Evolutionary conservation across 1,284 basidiomycete genomes (phyloP).

Genomic region (Megacollybia platyphylla): DNA sequence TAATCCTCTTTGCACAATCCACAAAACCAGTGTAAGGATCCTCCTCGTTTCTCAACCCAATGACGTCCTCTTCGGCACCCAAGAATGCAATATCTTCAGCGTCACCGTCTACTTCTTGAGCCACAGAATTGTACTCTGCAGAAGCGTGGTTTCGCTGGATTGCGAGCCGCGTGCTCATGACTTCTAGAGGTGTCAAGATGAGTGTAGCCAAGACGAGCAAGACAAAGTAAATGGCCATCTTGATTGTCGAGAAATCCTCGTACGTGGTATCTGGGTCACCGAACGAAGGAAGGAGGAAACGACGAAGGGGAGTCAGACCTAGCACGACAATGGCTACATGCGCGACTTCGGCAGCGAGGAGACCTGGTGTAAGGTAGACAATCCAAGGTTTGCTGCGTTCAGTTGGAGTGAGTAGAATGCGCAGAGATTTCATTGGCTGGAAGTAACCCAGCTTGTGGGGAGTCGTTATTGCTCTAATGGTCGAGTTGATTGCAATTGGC

Average conservation of each 20-base stretch:
- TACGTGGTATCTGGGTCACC: slow-evolving; percentile 14
- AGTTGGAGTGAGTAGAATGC: slow-evolving; percentile 69
- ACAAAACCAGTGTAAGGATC: slow-evolving; percentile 77
- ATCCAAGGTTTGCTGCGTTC: slow-evolving; percentile 73
- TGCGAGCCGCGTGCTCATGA: slow-evolving; percentile 68
- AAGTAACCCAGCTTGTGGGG: slow-evolving; percentile 71
- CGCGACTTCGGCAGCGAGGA: slow-evolving; percentile 55
- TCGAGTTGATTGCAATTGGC: not conserved
- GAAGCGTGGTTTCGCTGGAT: slow-evolving; percentile 77
- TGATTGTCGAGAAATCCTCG: slow-evolving; percentile 31
- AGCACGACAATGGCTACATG: slow-evolving; percentile 52
- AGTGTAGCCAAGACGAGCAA: slow-evolving; percentile 48
- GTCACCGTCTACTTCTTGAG: slow-evolving; percentile 61
- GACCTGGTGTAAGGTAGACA: slow-evolving; percentile 75
- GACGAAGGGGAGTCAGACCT: slow-evolving; percentile 53
- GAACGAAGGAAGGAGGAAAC: slow-evolving; percentile 49
- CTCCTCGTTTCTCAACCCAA: slow-evolving; percentile 77
- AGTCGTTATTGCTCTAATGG: slow-evolving; percentile 68
- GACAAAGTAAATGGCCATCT: slow-evolving; percentile 46
- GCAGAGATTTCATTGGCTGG: slow-evolving; percentile 47
- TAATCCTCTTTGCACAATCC: slow-evolving; percentile 69
- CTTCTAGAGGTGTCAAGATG: slow-evolving; percentile 72
- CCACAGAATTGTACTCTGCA: slow-evolving; percentile 56
- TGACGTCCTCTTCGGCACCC: slow-evolving; percentile 77
- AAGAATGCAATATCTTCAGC: slow-evolving; percentile 60